Evolutionary conservation across 768 basidiomycete species (phyloP).

Genomic region (Hirschioporus abietinus): DNA sequence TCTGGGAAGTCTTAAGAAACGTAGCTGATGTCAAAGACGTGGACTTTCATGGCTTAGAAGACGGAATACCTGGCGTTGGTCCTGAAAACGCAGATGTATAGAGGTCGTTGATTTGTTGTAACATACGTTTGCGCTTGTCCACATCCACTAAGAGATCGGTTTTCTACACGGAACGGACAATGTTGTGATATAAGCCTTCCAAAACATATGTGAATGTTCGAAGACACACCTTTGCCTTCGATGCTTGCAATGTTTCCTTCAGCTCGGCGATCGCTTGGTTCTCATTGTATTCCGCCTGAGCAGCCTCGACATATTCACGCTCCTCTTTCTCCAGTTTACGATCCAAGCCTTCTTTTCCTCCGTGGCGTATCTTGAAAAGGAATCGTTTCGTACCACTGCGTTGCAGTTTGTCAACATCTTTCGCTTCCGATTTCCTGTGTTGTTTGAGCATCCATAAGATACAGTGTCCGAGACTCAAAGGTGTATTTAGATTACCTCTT

Average conservation of each 20-base stretch:
- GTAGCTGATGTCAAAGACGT: neutral
- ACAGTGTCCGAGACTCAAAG: neutral
- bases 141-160: neutral
- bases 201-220: neutral
- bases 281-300: neutral
- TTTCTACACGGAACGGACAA: neutral
- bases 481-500: neutral
- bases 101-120: slow-evolving; percentile 1
- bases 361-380: neutral
- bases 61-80: neutral
- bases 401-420: neutral
- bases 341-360: neutral
- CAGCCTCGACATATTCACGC: neutral
- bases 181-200: neutral
- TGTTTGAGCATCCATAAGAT: neutral
- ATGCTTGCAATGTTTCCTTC: neutral
- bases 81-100: neutral
- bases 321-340: neutral
- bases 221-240: neutral
- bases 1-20: slow-evolving; percentile 1
- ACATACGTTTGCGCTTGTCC: neutral
- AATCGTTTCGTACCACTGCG: neutral
- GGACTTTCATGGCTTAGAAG: neutral
- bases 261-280: neutral
- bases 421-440: neutral